Conservation (phyloP, 345 rosid species). For the Aethionema arabicum region DNA sequence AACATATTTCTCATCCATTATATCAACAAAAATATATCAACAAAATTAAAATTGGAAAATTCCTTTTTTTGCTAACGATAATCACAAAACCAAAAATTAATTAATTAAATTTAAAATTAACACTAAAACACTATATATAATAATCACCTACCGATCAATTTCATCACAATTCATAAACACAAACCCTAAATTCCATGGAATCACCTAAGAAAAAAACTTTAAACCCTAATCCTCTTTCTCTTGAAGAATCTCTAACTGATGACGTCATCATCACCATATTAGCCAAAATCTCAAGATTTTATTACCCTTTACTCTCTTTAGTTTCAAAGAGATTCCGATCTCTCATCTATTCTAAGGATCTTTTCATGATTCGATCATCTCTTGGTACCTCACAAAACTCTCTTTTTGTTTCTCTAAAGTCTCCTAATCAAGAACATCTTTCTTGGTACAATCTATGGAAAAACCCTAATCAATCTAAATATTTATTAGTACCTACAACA, state of each 20-base stretch:
- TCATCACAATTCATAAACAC: no score
- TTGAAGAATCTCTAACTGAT: slow-evolving; percentile 42
- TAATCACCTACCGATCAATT: no score
- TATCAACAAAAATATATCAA: no score
- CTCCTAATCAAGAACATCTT: not conserved
- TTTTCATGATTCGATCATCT: not conserved
- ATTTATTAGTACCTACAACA: slow-evolving; percentile 39
- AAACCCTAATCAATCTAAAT: not conserved
- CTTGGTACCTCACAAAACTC: not conserved
- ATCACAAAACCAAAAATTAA: no score
- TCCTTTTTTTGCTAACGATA: no score
- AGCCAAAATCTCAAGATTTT: slow-evolving; percentile 54
- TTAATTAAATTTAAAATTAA: no score
- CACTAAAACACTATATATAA: no score
- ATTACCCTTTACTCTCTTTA: slow-evolving; percentile 55
- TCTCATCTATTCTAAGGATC: slow-evolving; percentile 42
- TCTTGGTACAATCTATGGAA: slow-evolving; percentile 22
- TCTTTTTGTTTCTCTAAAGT: slow-evolving; percentile 7
- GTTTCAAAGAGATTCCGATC: slow-evolving; percentile 57
- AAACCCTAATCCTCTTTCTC: no score
- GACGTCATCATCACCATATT: slow-evolving; percentile 56
- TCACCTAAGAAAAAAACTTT: no score
- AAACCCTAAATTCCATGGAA: no score
- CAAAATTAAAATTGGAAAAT: no score
- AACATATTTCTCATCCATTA: no score